These are phyloP conservation scores for Tulasnella sp. DNA, from an alignment of 768 basidiomycete genomes.

Conservation along the genomic window DNA sequence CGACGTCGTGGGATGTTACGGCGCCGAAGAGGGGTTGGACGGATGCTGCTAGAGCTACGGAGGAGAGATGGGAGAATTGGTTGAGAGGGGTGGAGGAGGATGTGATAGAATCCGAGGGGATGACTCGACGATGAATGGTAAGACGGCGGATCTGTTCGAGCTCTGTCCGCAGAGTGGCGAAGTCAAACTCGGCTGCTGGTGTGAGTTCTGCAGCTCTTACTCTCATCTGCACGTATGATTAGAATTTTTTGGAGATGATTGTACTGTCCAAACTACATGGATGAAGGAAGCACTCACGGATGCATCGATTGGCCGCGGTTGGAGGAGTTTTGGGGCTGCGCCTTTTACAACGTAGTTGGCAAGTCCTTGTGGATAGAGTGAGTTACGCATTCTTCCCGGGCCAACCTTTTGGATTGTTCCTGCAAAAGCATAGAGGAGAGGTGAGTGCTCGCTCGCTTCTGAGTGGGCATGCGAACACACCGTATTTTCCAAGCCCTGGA, in stretches of 20 bases:
- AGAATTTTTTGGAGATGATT: no score
- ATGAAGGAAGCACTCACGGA: no score
- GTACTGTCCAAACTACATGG: no score
- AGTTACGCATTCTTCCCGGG: conserved; percentile 17
- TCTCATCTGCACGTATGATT: no score
- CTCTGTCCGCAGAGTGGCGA: neutral
- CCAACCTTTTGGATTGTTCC: conserved; percentile 14
- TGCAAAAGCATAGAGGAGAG: no score
- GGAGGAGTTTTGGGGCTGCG: neutral
- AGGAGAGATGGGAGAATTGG: no score
- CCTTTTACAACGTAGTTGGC: conserved; percentile 17
- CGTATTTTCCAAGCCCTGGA: no score
- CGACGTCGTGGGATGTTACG: conserved; percentile 12
- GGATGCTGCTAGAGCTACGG: neutral
- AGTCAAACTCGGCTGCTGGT: neutral
- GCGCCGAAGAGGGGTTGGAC: conserved; percentile 17
- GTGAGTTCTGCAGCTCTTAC: neutral
- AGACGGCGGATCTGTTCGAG: conserved; percentile 14
- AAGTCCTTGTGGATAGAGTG: conserved; percentile 11
- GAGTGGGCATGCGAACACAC: no score
- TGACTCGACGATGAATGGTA: conserved; percentile 9
- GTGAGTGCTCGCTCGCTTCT: no score
- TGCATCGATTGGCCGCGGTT: neutral
- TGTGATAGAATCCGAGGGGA: neutral
- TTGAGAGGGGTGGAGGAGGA: neutral